Evolutionary conservation across 2,329 filamentous ascomycete species (phyloP).

Genomic region (Leptodontidium sp.): DNA sequence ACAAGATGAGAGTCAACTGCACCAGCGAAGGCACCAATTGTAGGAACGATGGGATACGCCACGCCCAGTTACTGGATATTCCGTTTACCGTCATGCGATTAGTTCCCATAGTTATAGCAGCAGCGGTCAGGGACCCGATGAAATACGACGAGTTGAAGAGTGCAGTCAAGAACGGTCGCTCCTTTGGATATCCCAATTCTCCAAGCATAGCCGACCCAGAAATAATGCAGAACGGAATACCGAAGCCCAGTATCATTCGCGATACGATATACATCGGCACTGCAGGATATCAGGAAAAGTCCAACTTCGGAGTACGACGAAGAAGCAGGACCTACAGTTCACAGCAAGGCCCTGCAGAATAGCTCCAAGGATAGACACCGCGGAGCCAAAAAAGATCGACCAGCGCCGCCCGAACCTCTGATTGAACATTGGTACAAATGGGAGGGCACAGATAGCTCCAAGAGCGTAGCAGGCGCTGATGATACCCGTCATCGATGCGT

Average conservation of each 20-base stretch:
- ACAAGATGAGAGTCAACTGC: constrained; percentile 38
- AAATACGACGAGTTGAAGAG: constrained; percentile 64
- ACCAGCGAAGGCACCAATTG: constrained; percentile 46
- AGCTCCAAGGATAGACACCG: constrained; percentile 62
- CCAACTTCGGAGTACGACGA: background rate
- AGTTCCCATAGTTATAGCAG: constrained; percentile 55
- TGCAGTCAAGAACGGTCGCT: constrained; percentile 60
- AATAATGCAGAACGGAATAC: constrained; percentile 60
- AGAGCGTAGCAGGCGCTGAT: constrained; percentile 59
- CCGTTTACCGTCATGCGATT: constrained; percentile 39
- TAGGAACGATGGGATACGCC: constrained; percentile 53
- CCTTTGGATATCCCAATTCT: constrained; percentile 62
- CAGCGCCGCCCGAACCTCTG: constrained; percentile 58
- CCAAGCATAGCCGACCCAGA: constrained; percentile 61
- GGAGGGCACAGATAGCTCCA: constrained; percentile 61
- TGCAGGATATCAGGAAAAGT: constrained; percentile 45
- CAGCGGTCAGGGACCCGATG: constrained; percentile 54
- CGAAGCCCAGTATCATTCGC: constrained; percentile 61
- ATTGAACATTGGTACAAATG: constrained; percentile 60
- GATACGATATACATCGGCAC: constrained; percentile 60
- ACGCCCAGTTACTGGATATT: constrained; percentile 51
- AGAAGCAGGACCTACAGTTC: constrained; percentile 36
- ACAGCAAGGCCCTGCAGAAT: constrained; percentile 59
- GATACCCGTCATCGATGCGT: constrained; percentile 23
- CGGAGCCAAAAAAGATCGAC: constrained; percentile 63